phyloP scores from a whole-genome alignment of 1,139 yeast genomes.

The Pichia sp. region DNA sequence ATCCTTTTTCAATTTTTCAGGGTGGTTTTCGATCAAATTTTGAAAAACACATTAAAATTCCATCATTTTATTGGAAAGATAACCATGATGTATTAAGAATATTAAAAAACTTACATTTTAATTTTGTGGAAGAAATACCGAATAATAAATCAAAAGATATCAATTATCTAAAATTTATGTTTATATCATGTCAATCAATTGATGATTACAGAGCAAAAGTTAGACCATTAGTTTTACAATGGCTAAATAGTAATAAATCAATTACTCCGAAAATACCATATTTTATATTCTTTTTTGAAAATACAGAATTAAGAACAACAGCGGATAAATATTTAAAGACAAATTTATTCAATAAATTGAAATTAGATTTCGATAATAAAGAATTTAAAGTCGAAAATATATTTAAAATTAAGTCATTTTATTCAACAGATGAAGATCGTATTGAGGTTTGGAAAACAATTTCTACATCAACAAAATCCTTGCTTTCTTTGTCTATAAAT shows the following conservation, averaged over 20 bases:
- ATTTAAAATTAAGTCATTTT: constrained; percentile 37
- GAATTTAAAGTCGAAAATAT: constrained; percentile 36
- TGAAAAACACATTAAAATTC: constrained; percentile 51
- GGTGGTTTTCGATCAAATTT: constrained; percentile 45
- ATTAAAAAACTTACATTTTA: constrained; percentile 55
- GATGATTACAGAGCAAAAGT: constrained; percentile 76
- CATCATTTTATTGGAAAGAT: constrained; percentile 75
- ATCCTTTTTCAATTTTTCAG: constrained; percentile 70
- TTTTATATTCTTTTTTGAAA: constrained; percentile 52
- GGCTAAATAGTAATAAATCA: constrained; percentile 54
- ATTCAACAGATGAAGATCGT: constrained; percentile 34
- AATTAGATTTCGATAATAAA: constrained; percentile 50
- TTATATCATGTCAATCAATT: constrained; percentile 56
- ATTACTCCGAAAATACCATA: constrained; percentile 52
- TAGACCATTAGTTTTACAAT: constrained; percentile 73
- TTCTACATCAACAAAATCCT: constrained; percentile 41
- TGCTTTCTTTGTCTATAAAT: constrained; percentile 53
- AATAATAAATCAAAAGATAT: constrained; percentile 8
- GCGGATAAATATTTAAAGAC: constrained; percentile 43
- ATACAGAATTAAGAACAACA: constrained; percentile 28
- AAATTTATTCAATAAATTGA: constrained; percentile 58
- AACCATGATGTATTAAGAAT: constrained; percentile 55
- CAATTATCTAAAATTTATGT: constrained; percentile 61
- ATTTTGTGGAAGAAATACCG: constrained; percentile 58
- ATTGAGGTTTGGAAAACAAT: constrained; percentile 47